Evolutionary conservation across 2,329 filamentous ascomycete genomes (phyloP), one percentile per base, ranked within the genome.

Genomic region (Harringtonia lauricola): DNA sequence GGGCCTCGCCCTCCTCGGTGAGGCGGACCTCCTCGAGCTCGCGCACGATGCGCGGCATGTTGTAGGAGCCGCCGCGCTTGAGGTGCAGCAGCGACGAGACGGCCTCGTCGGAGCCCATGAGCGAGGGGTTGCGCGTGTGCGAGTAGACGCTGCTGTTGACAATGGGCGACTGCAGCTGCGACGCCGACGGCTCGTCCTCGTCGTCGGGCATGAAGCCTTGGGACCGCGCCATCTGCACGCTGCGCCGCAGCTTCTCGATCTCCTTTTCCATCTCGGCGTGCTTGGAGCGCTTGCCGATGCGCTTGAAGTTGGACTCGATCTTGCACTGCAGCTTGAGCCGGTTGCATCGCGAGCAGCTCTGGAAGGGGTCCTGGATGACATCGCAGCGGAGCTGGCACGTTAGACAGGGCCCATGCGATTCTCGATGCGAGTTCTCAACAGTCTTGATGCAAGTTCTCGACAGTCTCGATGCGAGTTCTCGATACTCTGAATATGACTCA

Each of bases 251-350:
- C 49, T 70, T 76, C 46, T 86, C 82, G 55, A 89, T 85, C 61
- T 89, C 83, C 63, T 80, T 83, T 59, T 87, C 84, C 83, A 89
- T 89, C 64, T 89, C 85, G 55, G 84, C 84, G 62, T 90, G 84
- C 59, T 86, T 84, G 51, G 79, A 84, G 35, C 85, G 76, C 67
- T 92, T 92, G 50, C 85, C 62, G 17, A 89, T 71, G 53, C 85
- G 80, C 71, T 88, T 89, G 65, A 90, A 90, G 62, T 88, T 87
- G 55, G 83, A 85, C 61, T 90, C 84, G 61, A 92, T 90, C 61
- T 86, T 86, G 70, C 86, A 92, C 49, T 81, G 76, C 48, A 90
- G 79, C 62, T 83, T 85, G 57, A 89, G 75, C 55, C 86, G 84
- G 58, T 76, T 76, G 65, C 86, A 92, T 45, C 86, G 74, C 43